Base-by-base conservation (phyloP, 208 protist species). In the Wallacemonas collosoma region DNA sequence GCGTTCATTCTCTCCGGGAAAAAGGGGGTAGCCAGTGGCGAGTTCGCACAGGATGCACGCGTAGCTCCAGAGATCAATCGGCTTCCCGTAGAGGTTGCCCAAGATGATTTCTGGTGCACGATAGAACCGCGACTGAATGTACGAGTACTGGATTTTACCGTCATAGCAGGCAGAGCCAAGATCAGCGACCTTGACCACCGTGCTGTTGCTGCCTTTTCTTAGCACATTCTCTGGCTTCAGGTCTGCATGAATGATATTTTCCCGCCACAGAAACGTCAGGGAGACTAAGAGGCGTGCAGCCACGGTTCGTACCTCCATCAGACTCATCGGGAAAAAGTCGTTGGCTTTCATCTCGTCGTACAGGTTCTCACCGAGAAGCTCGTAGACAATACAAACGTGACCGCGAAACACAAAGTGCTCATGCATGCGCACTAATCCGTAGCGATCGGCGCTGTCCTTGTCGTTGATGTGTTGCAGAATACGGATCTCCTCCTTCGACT, bases 201-300 rank as follows among this genome's bases (percentile, higher is more conserved):
- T 85, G 40, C 68, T 81, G 38, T 87, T 88, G 14, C 84, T 64
- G 15, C 82, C 69, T 66, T 82, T 80, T 17, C 98, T 75, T 6
- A 99, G 79, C 51, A 99, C 91, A 77, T 99, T 99, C 81, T 99
- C 98, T 4, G 97, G 98, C 80, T 99, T 99, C 53, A 99, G 66
- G 72, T 99, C 98, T 63, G 93, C 95, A 78, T 99, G 98, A 60
- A 98, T 94, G 67, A 99, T 94, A 56, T 88, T 85, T 66, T 96
- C 84, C 35, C 77, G 80, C 57, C 77, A 87, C 43, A 97, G 53
- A 68, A 93, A 97, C 2, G 87, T 84, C 61, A 97, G 72, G 3
- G 93, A 82, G 1, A 93, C 80, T 3, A 95, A 71, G 55, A 96
- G 62, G 44, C 84, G 80, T 12, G 87, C 85, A 2, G 81, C 88